A percentile compares a stretch with the other conserved stretches of the same genome.
Conservation (phyloP, 1,139 yeast genomes). For the Hyphopichia khmerensis region DNA sequence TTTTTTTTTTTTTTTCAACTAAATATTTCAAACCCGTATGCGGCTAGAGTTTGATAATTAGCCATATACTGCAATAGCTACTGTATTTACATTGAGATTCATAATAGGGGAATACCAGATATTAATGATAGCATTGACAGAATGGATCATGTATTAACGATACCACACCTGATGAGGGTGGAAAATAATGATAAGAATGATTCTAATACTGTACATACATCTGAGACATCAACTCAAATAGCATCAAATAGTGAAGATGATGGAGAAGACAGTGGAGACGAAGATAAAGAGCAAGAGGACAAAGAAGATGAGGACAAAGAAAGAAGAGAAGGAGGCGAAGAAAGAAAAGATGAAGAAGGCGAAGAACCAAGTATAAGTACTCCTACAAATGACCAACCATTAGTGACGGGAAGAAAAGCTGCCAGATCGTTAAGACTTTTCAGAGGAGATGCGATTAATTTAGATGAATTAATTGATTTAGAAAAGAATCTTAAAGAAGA, state of each 20-base stretch:
- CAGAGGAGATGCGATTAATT: conserved; percentile 20
- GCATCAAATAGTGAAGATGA: too few relatives aligned
- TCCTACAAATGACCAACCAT: not conserved
- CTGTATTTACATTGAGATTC: not conserved
- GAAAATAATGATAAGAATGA: not conserved
- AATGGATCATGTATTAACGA: not conserved
- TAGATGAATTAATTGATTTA: not conserved
- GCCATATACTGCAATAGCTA: not conserved
- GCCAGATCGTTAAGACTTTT: conserved; percentile 39
- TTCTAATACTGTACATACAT: not conserved
- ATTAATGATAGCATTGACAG: not conserved
- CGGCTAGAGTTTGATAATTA: not conserved
- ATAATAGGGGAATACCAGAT: not conserved
- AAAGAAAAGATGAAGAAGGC: too few relatives aligned
- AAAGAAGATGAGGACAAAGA: too few relatives aligned
- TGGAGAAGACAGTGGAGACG: too few relatives aligned
- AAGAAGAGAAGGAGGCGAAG: too few relatives aligned
- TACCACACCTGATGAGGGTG: not conserved
- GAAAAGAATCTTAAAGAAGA: not conserved
- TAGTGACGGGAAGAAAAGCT: conserved; percentile 37
- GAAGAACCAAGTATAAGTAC: not conserved
- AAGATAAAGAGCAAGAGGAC: too few relatives aligned
- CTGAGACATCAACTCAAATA: too few relatives aligned
- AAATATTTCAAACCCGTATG: not conserved
- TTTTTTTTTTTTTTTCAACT: too few relatives aligned